Base-by-base conservation (phyloP, 106 monocot genomes). In the Vanilla planifolia region DNA sequence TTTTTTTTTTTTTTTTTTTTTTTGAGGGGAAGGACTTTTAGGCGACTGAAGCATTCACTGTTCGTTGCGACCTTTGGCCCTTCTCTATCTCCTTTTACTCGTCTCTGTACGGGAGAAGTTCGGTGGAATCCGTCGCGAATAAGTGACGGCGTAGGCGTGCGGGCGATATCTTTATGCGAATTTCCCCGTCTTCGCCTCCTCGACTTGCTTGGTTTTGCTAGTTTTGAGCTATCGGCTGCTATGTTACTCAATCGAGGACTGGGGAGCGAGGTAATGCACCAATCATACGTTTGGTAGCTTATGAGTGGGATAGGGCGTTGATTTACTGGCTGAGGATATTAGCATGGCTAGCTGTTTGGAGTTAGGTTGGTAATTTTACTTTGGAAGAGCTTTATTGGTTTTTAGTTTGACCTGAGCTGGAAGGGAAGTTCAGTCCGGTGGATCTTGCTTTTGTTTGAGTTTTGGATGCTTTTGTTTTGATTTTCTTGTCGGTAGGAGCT, bases 311-410 rank as follows among this genome's bases (percentile, higher is more conserved):
- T 57, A 34, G 33, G 10, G 7, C 20, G 6, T 6, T 20, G 57
- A 57, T 19, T 9, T 20, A 33, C 17, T 57, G 21, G 57, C 57
- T 34, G 17, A 57, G 57, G 57, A 57, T 57, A 2, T 35, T 56
- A 19, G 4, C 10, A 34, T 8, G 34, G 10, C 27, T 20, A 34
- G 19, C 8, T 15, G 4, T 3, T 28, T 35, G 2, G 6, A 3
- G 7, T 1, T 57, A 10, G 21, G 33, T 3, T 57, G 33, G n/a
- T 35, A 57, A 35, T 21, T 8, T 57, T n/a, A 34, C 1, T 33
- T 34, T 17, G 20, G n/a, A 19, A 35, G 27, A 6, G 33, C 6
- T 33, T 35, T n/a, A 19, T 0, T 19, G 35, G 17, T 4, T 34
- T 35, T 35, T 16, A 28, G 57, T 33, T 57, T 57, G 57, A 57